Evolutionary conservation across 352 stramenopile species (phyloP).

Genomic region (Elongisporangium undulatum): DNA sequence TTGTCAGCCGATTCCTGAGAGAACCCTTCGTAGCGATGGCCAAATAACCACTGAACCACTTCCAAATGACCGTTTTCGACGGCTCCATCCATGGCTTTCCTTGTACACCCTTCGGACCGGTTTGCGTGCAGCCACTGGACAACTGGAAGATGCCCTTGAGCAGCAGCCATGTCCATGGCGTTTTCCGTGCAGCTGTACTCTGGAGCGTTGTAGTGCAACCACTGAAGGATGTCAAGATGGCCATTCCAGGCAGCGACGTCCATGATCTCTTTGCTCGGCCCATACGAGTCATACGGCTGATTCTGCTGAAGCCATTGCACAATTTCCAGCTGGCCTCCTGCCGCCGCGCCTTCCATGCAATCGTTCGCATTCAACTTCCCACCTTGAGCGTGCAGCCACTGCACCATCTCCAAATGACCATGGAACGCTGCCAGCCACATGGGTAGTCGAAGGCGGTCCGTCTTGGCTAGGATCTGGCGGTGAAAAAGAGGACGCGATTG

Average conservation of each 20-base stretch:
- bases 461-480: background rate
- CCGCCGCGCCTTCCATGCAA: conserved; percentile 27
- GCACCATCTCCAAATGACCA: conserved; percentile 39
- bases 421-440: conserved; percentile 48
- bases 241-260: conserved; percentile 34
- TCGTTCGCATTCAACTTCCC: conserved; percentile 35
- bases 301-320: conserved; percentile 41
- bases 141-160: conserved; percentile 28
- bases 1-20: no score
- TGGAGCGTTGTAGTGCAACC: conserved; percentile 30
- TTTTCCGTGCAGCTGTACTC: conserved; percentile 37
- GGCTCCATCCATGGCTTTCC: conserved; percentile 51
- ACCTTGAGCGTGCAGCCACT: conserved; percentile 35
- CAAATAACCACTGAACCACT: conserved; percentile 31
- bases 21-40: conserved; percentile 3
- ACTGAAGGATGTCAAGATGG: conserved; percentile 47
- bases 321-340: conserved; percentile 27
- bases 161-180: conserved; percentile 37
- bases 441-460: conserved; percentile 28
- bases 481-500: no score
- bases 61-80: conserved; percentile 42
- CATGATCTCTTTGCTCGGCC: conserved; percentile 43
- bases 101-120: conserved; percentile 30
- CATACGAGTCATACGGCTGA: conserved; percentile 29
- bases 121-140: conserved; percentile 41